Base-by-base conservation (phyloP, 192 early-diverging fungal species). In the Backusella parvicylindrica region DNA sequence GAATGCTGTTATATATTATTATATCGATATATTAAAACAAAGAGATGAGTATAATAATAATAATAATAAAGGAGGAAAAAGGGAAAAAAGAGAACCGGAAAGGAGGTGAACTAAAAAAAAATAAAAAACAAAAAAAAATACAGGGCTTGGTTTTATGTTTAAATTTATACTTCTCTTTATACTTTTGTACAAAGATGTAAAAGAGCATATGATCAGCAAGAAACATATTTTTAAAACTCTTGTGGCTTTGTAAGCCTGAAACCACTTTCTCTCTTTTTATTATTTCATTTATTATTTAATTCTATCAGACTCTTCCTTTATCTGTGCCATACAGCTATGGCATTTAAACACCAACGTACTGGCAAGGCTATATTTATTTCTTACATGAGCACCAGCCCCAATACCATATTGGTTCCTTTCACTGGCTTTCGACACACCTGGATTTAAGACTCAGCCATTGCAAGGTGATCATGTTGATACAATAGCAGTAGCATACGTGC, bases 291-390 rank as follows among this genome's bases (percentile, higher is more conserved):
- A 21, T n/a, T 50, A 11, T 7, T 0, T 43, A 3, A 3, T 15
- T 7, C 3, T 15, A 43, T 15, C 41, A 0, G 13, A 7, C 18
- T 50, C 49, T 23, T 60, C 38, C 28, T 73, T 65, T 6, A 73
- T 47, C 38, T 73, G 12, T 41, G 72, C 60, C 28, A 41, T 38
- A 64, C 71, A 66, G 32, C 90, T 91, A 40, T 90, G 91, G 1
- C 83, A 83, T 37, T 89, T 86, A 60, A 93, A 84, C 72, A 87
- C 77, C 5, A 91, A 71, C 63, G 86, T 81, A 72, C 88, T 85
- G 56, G 88, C 86, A 73, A 93, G 77, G 79, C 88, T 89, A 79
- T 91, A 91, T 71, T 87, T 89, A 56, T 85, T 83, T 64, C 86
- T 90, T 30, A 86, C 86, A 32, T 86, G 84, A 65, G 84, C 50